Evolutionary conservation across 768 basidiomycete genomes (phyloP).

Genomic region (Boletus reticuloceps): DNA sequence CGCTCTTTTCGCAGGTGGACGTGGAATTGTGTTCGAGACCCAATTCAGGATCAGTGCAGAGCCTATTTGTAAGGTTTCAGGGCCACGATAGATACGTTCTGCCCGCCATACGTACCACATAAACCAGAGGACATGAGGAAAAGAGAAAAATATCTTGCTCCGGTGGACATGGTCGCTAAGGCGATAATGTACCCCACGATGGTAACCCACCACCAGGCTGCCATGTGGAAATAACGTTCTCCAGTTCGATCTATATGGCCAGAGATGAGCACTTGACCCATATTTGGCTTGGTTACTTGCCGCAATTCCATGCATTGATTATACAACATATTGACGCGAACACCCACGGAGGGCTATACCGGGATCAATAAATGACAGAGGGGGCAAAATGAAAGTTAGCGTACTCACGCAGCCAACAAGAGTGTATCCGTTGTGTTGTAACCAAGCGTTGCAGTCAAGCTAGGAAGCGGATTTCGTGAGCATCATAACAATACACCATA

Average conservation of each 20-base stretch:
- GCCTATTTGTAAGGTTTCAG: constrained; percentile 26
- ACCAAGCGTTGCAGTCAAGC: constrained; percentile 60
- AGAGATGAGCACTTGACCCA: not conserved
- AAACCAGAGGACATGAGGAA: constrained; percentile 63
- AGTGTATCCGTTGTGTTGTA: constrained; percentile 57
- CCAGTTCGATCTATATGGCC: constrained; percentile 45
- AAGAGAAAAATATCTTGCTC: constrained; percentile 56
- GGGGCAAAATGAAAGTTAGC: not conserved
- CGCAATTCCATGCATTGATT: constrained; percentile 56
- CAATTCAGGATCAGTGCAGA: constrained; percentile 49
- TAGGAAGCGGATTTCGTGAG: constrained; percentile 16
- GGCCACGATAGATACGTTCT: not conserved
- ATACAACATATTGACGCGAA: constrained; percentile 48
- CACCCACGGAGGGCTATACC: constrained; percentile 59
- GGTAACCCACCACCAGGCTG: constrained; percentile 55
- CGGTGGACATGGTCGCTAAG: constrained; percentile 47
- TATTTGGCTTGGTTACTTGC: constrained; percentile 15
- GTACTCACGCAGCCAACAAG: constrained; percentile 56
- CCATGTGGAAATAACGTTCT: constrained; percentile 64
- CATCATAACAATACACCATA: not conserved
- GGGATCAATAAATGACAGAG: not conserved
- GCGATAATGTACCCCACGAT: constrained; percentile 61
- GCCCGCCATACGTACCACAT: constrained; percentile 31
- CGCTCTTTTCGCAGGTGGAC: constrained; percentile 53
- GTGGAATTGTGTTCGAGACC: constrained; percentile 59